Base-by-base conservation (phyloP, 371 early-diverging fungal species). In the Funneliformis caledonium region DNA sequence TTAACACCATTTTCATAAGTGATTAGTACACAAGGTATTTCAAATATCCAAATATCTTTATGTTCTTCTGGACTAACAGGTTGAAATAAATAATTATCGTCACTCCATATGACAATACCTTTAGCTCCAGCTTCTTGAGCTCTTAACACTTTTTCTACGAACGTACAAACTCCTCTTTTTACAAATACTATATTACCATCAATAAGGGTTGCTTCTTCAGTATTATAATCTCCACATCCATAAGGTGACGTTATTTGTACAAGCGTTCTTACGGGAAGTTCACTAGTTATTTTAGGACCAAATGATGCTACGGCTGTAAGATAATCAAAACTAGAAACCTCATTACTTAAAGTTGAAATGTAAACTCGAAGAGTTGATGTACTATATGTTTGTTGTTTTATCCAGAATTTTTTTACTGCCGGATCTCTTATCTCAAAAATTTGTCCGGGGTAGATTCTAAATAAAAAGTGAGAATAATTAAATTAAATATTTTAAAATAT, bases 71-170 rank as follows among this genome's bases (percentile, higher is more conserved):
- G 33, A 10, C 26, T n/a, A n/a, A 19, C 80, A 22, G 80, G 73
- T 50, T 43, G 72, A 62, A 80, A 80, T 61, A 72, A 62, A 48
- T 45, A 16, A 45, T 81, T 76, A 11, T 81, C 78, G 60, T 75
- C 22, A 45, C 33, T 79, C 43, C n/a, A 22, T 11, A 88, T 81
- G 8, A 85, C 50, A 12, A 88, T 48, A 10, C 81, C 87, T 26
- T 76, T 81, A 0, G 86, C 88, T 7, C 89, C 89, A 2, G 87
- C 87, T 12, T 50, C 52, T 78, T 86, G 81, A 2, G 86, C 86
- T 60, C 65, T 59, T 12, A 64, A 31, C 2, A 83, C 83, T 78
- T 89, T 89, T 42, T 82, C 84, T 2, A 81, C 70, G 80, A 89
- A 89, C 26, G 79, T 52, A 77, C 89, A 89, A 6, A 80, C 82